Conservation (phyloP, 202 grass and related monocot genomes). For the Digitaria exilis region DNA sequence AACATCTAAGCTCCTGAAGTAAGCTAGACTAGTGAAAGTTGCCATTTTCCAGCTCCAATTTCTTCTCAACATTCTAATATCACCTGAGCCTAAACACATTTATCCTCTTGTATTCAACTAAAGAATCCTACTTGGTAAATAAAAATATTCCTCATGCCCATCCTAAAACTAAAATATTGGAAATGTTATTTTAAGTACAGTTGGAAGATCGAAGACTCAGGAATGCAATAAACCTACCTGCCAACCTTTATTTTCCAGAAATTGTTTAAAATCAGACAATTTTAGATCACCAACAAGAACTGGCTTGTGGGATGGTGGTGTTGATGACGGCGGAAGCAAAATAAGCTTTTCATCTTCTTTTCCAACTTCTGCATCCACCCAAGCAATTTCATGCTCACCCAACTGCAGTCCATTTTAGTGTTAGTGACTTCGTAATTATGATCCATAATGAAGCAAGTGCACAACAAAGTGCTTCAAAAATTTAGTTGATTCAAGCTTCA, state of each 20-base stretch:
- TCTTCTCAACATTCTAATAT: background rate
- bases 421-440: slow-evolving; percentile 9
- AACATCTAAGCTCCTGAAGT: no score
- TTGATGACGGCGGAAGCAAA: slow-evolving; percentile 50
- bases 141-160: background rate
- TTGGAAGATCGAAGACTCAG: background rate
- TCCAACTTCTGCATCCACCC: slow-evolving; percentile 74
- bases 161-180: background rate
- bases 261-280: slow-evolving; percentile 84
- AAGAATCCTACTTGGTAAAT: slow-evolving; percentile 7
- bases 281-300: slow-evolving; percentile 80
- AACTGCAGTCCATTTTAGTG: slow-evolving; percentile 33
- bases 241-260: slow-evolving; percentile 63
- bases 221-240: slow-evolving; percentile 42
- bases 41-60: background rate
- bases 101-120: background rate
- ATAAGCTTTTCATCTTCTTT: slow-evolving; percentile 65
- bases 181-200: background rate
- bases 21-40: background rate
- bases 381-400: slow-evolving; percentile 85
- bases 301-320: slow-evolving; percentile 58
- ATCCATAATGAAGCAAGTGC: background rate
- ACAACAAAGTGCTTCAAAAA: no score
- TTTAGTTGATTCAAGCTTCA: no score
- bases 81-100: background rate